Conservation (phyloP, 176 grass and related monocot genomes). For the Paspalum vaginatum region DNA sequence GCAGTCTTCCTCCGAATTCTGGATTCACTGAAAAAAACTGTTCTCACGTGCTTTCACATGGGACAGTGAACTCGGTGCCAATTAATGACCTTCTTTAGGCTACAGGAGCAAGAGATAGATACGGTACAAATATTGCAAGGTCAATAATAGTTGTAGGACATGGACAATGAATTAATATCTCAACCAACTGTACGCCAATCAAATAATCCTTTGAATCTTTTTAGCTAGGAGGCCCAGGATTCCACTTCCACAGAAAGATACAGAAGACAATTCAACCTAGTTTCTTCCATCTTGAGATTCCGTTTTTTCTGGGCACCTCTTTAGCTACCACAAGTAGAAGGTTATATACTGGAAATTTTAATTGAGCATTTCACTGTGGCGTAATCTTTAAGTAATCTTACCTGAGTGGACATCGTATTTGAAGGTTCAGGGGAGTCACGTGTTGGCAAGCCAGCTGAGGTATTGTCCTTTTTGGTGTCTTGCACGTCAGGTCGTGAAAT, state of each 20-base stretch:
- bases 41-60: too few species aligned
- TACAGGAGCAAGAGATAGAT: conserved; percentile 44
- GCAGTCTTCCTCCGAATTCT: too few species aligned
- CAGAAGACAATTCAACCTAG: conserved; percentile 33
- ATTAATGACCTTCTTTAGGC: too few species aligned
- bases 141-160: conserved; percentile 28
- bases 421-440: conserved; percentile 58
- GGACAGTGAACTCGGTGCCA: too few species aligned
- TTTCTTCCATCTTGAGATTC: conserved; percentile 26
- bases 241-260: background rate
- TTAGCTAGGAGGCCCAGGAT: conserved; percentile 13
- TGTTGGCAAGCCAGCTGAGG: conserved; percentile 46
- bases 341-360: background rate
- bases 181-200: conserved; percentile 5
- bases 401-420: conserved; percentile 42
- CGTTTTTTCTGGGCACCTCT: background rate
- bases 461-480: conserved; percentile 50
- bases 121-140: conserved; percentile 37
- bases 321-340: conserved; percentile 3
- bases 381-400: conserved; percentile 29
- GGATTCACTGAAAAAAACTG: too few species aligned
- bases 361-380: background rate
- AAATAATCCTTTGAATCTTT: conserved; percentile 26
- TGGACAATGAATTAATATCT: conserved; percentile 46
- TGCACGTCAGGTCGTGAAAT: conserved; percentile 80